Percentiles rank a stretch among this genome's conserved stretches.
These are phyloP conservation scores for Pichia sp. DNA, from an alignment of 1,139 yeast genomes.

Conservation along the genomic window DNA sequence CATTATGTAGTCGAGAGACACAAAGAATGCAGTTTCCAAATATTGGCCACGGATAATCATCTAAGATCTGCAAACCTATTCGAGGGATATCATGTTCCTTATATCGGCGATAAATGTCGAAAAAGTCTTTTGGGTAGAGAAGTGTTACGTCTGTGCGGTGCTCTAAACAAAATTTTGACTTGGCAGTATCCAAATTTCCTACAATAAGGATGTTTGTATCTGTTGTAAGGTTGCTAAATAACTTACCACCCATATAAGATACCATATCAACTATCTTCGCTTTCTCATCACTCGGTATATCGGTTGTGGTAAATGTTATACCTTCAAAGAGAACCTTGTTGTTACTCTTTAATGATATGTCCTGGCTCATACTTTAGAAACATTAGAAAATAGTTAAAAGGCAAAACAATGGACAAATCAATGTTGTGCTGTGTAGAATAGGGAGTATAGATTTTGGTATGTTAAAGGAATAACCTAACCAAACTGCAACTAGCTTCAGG, in stretches of 20 bases:
- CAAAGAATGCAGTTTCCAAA: slow-evolving; percentile 26
- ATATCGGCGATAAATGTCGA: slow-evolving; percentile 31
- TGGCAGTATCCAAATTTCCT: slow-evolving; percentile 59
- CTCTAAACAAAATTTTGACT: slow-evolving; percentile 56
- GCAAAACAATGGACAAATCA: no score
- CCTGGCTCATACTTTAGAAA: no score
- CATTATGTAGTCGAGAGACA: slow-evolving; percentile 23
- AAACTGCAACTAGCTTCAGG: no score
- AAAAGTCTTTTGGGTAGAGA: slow-evolving; percentile 41
- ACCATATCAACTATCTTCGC: slow-evolving; percentile 33
- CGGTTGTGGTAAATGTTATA: slow-evolving; percentile 14
- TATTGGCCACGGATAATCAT: slow-evolving; percentile 18
- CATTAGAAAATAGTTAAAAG: no score
- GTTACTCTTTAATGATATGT: not conserved
- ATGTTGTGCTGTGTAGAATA: no score
- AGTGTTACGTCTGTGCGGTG: slow-evolving; percentile 55
- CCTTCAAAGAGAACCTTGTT: slow-evolving; percentile 12
- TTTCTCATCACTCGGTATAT: slow-evolving; percentile 18
- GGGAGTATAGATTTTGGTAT: no score
- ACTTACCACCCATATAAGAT: slow-evolving; percentile 55
- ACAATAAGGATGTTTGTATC: slow-evolving; percentile 64
- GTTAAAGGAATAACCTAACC: no score
- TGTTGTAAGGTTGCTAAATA: slow-evolving; percentile 54
- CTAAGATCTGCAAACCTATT: slow-evolving; percentile 18
- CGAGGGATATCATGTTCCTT: slow-evolving; percentile 24